phyloP scores from a whole-genome alignment of 169 alveolate genomes.

The Cryptosporidium felis region DNA sequence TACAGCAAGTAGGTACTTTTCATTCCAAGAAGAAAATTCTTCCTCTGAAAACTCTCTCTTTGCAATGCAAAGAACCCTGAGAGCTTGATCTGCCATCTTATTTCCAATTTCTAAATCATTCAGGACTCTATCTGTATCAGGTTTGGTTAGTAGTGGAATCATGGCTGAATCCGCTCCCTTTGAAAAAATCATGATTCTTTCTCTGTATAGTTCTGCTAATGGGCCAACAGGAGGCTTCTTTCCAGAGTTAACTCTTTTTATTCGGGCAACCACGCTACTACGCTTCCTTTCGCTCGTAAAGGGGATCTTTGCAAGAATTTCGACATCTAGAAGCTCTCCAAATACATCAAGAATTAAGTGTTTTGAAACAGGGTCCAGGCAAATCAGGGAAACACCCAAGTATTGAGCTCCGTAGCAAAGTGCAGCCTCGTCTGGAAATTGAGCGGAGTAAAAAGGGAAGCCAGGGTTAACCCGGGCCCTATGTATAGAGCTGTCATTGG shows the following conservation, averaged over 20 bases:
- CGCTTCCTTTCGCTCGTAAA: slow-evolving; percentile 81
- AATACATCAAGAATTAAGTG: slow-evolving; percentile 76
- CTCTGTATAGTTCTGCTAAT: slow-evolving; percentile 16
- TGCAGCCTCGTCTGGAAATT: slow-evolving; percentile 88
- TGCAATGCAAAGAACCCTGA: slow-evolving; percentile 91
- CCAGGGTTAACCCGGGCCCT: neutral
- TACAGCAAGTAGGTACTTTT: slow-evolving; percentile 75
- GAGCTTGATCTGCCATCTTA: slow-evolving; percentile 85
- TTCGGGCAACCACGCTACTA: slow-evolving; percentile 80
- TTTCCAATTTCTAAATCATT: slow-evolving; percentile 73
- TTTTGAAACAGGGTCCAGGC: slow-evolving; percentile 30
- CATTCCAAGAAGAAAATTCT: slow-evolving; percentile 80
- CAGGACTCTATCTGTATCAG: slow-evolving; percentile 74
- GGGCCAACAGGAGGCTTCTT: slow-evolving; percentile 23
- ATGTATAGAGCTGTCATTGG: neutral
- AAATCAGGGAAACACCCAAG: slow-evolving; percentile 76
- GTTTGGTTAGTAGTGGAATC: slow-evolving; percentile 77
- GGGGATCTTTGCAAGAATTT: slow-evolving; percentile 81
- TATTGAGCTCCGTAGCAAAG: slow-evolving; percentile 81
- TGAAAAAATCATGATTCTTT: slow-evolving; percentile 78
- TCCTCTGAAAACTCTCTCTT: slow-evolving; percentile 86
- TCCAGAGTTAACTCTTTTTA: slow-evolving; percentile 72
- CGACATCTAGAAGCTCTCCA: slow-evolving; percentile 77
- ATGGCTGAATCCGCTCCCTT: slow-evolving; percentile 95
- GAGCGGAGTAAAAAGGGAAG: slow-evolving; percentile 80